Evolutionary conservation across 257 asterid genomes (phyloP).

Genomic region (Cynanchum wilfordii): DNA sequence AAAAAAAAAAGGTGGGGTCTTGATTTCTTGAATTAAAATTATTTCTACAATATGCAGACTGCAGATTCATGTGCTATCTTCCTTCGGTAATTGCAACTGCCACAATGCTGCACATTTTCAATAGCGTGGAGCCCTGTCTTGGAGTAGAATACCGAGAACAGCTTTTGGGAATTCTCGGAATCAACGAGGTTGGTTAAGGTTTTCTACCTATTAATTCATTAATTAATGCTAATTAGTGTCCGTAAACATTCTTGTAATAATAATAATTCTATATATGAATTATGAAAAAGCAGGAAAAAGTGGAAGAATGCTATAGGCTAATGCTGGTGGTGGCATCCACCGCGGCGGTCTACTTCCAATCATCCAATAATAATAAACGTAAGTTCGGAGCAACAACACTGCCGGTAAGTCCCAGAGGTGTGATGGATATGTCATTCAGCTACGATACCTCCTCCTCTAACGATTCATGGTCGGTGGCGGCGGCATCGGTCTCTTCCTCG

Average conservation of each 20-base stretch:
- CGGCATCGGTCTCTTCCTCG: slow-evolving; percentile 47
- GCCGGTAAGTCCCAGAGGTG: slow-evolving; percentile 77
- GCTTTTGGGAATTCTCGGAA: slow-evolving; percentile 58
- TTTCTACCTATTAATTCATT: background rate
- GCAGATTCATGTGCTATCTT: slow-evolving; percentile 50
- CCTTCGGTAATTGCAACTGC: slow-evolving; percentile 90
- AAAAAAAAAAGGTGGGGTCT: background rate
- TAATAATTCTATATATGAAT: background rate
- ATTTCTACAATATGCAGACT: slow-evolving; percentile 36
- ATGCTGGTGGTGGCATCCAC: slow-evolving; percentile 52
- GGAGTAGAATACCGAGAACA: slow-evolving; percentile 49
- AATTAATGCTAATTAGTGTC: background rate
- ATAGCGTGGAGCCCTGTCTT: slow-evolving; percentile 48
- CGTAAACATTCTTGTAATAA: background rate
- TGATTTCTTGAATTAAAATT: too few relatives aligned
- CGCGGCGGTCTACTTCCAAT: slow-evolving; percentile 21
- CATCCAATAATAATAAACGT: slow-evolving; percentile 40
- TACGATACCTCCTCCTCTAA: slow-evolving; percentile 31
- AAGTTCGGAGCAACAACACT: slow-evolving; percentile 36
- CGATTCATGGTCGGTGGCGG: slow-evolving; percentile 44
- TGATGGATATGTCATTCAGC: slow-evolving; percentile 56
- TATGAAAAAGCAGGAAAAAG: slow-evolving; percentile 47
- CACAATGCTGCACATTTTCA: slow-evolving; percentile 59
- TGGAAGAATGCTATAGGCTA: slow-evolving; percentile 55
- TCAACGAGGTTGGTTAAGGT: slow-evolving; percentile 43